Percentiles rank a stretch among this genome's conserved stretches.
These are phyloP conservation scores for Beauveria brongniartii DNA, from an alignment of 2,329 filamentous ascomycete genomes.

Conservation along the genomic window DNA sequence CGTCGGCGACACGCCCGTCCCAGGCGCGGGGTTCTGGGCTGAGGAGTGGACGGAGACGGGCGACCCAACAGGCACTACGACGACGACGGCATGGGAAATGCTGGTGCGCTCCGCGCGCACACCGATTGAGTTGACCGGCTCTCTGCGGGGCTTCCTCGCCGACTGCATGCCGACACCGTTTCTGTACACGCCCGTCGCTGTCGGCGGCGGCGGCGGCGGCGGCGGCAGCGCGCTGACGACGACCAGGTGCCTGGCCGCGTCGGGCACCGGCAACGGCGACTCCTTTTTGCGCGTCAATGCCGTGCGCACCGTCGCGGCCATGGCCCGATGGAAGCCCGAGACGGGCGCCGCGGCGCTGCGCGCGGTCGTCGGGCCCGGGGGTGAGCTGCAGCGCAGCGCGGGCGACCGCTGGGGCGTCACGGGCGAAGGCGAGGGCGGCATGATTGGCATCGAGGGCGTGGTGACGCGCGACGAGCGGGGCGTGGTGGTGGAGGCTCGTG, in stretches of 20 bases:
- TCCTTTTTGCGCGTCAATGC: slow-evolving; percentile 71
- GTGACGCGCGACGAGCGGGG: slow-evolving; percentile 38
- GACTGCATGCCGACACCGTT: slow-evolving; percentile 52
- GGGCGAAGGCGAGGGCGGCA: slow-evolving; percentile 75
- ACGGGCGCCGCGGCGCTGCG: slow-evolving; percentile 51
- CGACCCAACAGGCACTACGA: slow-evolving; percentile 20
- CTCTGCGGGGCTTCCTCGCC: slow-evolving; percentile 41
- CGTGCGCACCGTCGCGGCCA: slow-evolving; percentile 62
- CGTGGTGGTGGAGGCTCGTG: slow-evolving; percentile 30
- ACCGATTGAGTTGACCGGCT: slow-evolving; percentile 21
- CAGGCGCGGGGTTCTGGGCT: slow-evolving; percentile 85
- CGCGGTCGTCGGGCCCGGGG: slow-evolving; percentile 59
- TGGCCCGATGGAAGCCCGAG: slow-evolving; percentile 54
- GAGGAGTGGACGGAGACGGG: slow-evolving; percentile 63
- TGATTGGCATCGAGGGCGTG: slow-evolving; percentile 69
- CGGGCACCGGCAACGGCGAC: slow-evolving; percentile 82
- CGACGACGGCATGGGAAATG: slow-evolving; percentile 13
- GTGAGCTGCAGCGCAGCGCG: slow-evolving; percentile 67
- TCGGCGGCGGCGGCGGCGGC: background rate
- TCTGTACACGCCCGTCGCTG: slow-evolving; percentile 26
- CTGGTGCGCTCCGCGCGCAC: slow-evolving; percentile 12
- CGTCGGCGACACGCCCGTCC: slow-evolving; percentile 76
- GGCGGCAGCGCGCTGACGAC: slow-evolving; percentile 19
- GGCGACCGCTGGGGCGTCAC: slow-evolving; percentile 64
- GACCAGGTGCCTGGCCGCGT: slow-evolving; percentile 49